Percentiles rank a stretch among this genome's conserved stretches.
These are phyloP conservation scores for Schwanniomyces etchellsii DNA, from an alignment of 1,139 yeast species.

Conservation along the genomic window DNA sequence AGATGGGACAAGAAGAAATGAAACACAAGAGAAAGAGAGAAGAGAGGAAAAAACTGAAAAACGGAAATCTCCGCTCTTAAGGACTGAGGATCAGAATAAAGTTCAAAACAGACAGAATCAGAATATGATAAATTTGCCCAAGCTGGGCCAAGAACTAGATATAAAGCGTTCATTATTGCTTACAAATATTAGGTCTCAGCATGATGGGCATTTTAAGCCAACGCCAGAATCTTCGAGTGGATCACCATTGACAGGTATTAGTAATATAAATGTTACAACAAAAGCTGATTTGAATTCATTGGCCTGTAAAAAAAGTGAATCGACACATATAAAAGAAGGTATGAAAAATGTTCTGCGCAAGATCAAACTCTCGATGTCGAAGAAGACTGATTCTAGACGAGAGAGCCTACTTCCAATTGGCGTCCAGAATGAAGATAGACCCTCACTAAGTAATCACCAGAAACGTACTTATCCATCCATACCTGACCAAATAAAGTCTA, in stretches of 20 bases:
- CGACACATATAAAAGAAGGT: slow-evolving; percentile 5
- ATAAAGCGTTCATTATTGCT: too few species aligned
- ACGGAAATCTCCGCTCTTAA: slow-evolving; percentile 1
- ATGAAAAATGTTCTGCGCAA: slow-evolving; percentile 11
- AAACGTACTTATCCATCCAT: too few species aligned
- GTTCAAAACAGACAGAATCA: too few species aligned
- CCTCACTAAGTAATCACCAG: too few species aligned
- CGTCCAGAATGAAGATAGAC: too few species aligned
- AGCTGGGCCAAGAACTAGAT: too few species aligned
- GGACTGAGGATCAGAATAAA: not conserved
- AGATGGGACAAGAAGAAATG: not conserved
- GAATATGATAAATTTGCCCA: too few species aligned
- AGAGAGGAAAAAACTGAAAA: not conserved
- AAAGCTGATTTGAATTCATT: slow-evolving; percentile 15
- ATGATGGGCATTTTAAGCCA: too few species aligned
- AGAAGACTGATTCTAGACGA: not conserved
- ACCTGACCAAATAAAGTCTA: not conserved
- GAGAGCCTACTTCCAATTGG: too few species aligned
- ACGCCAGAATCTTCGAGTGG: too few species aligned
- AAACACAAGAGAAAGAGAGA: not conserved
- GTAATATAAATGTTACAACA: slow-evolving; percentile 31
- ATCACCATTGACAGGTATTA: too few species aligned
- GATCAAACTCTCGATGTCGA: slow-evolving; percentile 8
- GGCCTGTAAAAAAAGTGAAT: slow-evolving; percentile 1
- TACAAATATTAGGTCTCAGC: too few species aligned